These are phyloP conservation scores for Alternaria tenuissima DNA, from an alignment of 2,329 filamentous ascomycete genomes.

Conservation along the genomic window DNA sequence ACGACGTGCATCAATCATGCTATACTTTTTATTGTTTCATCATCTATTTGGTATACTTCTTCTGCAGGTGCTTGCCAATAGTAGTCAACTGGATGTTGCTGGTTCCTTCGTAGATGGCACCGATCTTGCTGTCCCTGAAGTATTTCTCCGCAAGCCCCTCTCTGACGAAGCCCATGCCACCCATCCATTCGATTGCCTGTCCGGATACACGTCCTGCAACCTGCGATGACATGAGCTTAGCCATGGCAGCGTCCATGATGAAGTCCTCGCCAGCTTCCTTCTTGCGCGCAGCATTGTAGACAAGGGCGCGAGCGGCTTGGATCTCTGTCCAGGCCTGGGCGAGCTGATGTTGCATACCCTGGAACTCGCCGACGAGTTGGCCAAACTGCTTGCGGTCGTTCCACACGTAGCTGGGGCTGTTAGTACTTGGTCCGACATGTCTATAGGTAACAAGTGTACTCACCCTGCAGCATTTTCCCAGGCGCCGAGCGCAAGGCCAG, in stretches of 20 bases:
- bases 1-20: not conserved
- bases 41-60: constrained; percentile 67
- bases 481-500: constrained; percentile 89
- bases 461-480: constrained; percentile 91
- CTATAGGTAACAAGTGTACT: constrained; percentile 34
- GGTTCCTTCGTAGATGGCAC: constrained; percentile 94
- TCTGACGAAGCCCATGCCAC: constrained; percentile 97
- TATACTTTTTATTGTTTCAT: not conserved
- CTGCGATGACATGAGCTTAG: constrained; percentile 93
- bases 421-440: constrained; percentile 1
- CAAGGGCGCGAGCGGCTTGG: constrained; percentile 84
- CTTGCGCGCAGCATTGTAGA: constrained; percentile 96
- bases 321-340: constrained; percentile 97
- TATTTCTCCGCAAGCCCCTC: constrained; percentile 98
- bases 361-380: constrained; percentile 91
- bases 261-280: constrained; percentile 98
- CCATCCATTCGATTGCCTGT: constrained; percentile 97
- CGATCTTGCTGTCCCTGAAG: constrained; percentile 98
- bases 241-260: constrained; percentile 96
- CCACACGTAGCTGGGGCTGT: constrained; percentile 78
- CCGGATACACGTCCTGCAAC: constrained; percentile 87
- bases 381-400: constrained; percentile 99
- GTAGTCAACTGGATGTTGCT: constrained; percentile 77
- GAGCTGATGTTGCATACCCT: constrained; percentile 99
- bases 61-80: constrained; percentile 75